Evolutionary conservation across 345 rosid genomes (phyloP), one percentile per base, ranked within the genome.

Genomic region (Ceriops tagal): DNA sequence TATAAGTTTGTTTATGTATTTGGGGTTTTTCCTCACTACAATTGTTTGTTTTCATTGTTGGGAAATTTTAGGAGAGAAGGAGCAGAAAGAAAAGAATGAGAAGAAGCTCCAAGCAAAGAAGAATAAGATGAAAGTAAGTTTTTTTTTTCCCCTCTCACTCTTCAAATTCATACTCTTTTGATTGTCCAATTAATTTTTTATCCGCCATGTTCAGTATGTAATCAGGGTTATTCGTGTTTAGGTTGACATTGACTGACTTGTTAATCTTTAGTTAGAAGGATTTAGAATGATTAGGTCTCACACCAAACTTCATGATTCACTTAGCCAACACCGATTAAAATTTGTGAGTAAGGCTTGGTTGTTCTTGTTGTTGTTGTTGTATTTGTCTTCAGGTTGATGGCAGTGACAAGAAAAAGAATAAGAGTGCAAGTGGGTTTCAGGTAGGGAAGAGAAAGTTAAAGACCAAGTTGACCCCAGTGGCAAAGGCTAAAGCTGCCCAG

Each of bases 401-500:
- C 5, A 76, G 78, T 64, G 83, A 71, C 63, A 96, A 86, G 82
- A 90, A 83, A 77, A 86, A 82, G 78, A 88, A 83, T 87, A 83
- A 75, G 75, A 81, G 80, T 46, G 77, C 68, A 19, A 79, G 88
- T 75, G 95, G 97, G 39, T 96, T 96, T 79, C 85, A 74, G 72
- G 93, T 96, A 9, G 93, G 93, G 70, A 96, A 90, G 85, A 89
- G 88, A 75, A 96, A 89, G 68, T 66, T 89, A 80, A 95, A 90
- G 89, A 90, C 99, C 55, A 92, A 87, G 69, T 32, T 95, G 65
- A 85, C 88, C 58, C 89, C 93, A 59, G 51, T 79, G 66, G 84
- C 89, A 6, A 92, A 89, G 78, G 98, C 99, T 66, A 92, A 92
- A 79, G 99, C 83, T 66, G 87, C 85, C 8, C 99, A 90, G 75